These are phyloP conservation scores for Torulaspora franciscae DNA, from an alignment of 805 yeast species.

Conservation along the genomic window DNA sequence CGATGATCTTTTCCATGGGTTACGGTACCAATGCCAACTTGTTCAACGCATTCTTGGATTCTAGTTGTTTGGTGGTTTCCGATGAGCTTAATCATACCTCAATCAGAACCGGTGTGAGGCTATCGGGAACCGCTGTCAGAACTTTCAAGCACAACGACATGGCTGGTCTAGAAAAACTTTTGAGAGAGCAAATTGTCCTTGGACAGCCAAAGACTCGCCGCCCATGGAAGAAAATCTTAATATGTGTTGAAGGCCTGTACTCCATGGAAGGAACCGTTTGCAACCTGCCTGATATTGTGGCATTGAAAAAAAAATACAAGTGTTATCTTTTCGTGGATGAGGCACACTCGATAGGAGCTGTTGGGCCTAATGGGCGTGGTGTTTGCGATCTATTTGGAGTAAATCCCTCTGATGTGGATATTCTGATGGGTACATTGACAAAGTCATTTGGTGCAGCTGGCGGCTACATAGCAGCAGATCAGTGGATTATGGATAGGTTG, in stretches of 20 bases:
- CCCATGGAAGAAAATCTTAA: conserved; percentile 85
- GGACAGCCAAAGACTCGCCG: conserved; percentile 95
- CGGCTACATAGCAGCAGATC: conserved; percentile 85
- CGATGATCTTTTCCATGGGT: conserved; percentile 87
- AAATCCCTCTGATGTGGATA: conserved; percentile 69
- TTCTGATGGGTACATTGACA: conserved; percentile 96
- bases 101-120: conserved; percentile 88
- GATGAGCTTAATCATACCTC: conserved; percentile 96
- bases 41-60: conserved; percentile 76
- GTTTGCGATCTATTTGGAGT: conserved; percentile 89
- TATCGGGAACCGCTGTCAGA: conserved; percentile 89
- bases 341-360: conserved; percentile 98
- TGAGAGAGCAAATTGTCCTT: conserved; percentile 81
- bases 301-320: conserved; percentile 75
- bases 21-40: conserved; percentile 91
- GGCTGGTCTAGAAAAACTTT: conserved; percentile 65
- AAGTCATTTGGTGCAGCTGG: conserved; percentile 99
- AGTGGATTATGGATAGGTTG: conserved; percentile 64
- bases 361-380: conserved; percentile 92
- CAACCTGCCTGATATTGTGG: conserved; percentile 70
- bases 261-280: conserved; percentile 91
- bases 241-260: conserved; percentile 88
- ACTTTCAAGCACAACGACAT: conserved; percentile 91
- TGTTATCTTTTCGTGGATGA: conserved; percentile 91
- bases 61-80: conserved; percentile 83